Evolutionary conservation across 2,329 filamentous ascomycete species (phyloP), one percentile per base, ranked within the genome.

Genomic region (Cytospora schulzeri): DNA sequence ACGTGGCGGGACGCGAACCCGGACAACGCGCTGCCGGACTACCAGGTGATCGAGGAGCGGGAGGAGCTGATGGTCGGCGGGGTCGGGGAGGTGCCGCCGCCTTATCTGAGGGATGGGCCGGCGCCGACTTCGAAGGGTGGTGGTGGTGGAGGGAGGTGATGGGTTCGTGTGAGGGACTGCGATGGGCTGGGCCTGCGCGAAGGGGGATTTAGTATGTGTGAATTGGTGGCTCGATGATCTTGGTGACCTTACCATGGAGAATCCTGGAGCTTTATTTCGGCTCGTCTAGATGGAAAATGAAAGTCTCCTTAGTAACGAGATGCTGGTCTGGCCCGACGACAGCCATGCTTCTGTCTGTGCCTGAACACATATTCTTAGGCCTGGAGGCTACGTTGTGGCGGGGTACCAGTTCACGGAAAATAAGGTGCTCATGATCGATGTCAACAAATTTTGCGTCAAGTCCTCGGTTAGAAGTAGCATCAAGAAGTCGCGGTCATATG

Each of bases 1-100:
- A 74, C 72, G 14, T 74, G 72, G 72, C 70, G 68, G 60, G 71
- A 73, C 62, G 71, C 71, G 12, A 71, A 69, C 35, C 67, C 72
- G n/a, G 72, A 73, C 66, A 73, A 73, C 38, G 70, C 71, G 24
- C 66, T 74, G 55, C 72, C 72, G 0, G 72, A 70, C 59, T 74
- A 74, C 58, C 69, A 67, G 57, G 59, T 61, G 63, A 62, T 73
- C 50, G 72, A 74, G 67, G 62, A 69, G 52, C 67, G 69, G 19
- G 72, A 74, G 62, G 72, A 74, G 53, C 66, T 73, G 9, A 73
- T 74, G 71, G 72, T 74, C 24, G 72, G 71, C n/a, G 69, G 68
- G 14, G 72, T 73, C 5, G 72, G 72, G 4, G 72, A 74, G 66
- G 70, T 74, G 15, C 71, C 72, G 31, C 72, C 72, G n/a, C 68